Evolutionary conservation across 306 rosid genomes (phyloP), one percentile per base, ranked within the genome.

Genomic region (Prunus fruticosa): DNA sequence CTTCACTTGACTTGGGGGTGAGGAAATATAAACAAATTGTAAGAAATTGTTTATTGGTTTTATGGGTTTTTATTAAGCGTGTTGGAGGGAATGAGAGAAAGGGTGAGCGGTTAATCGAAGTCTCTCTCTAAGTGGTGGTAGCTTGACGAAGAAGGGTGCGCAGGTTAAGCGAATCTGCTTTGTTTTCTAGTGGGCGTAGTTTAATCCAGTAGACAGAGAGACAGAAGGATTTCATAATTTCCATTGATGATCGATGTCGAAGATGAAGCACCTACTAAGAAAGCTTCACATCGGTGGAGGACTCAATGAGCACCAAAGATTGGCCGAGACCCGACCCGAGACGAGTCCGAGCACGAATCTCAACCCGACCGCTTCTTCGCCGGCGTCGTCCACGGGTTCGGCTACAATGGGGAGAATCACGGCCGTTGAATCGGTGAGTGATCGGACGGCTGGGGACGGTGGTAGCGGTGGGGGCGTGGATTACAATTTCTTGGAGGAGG

Each of bases 251-350:
- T 85, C 89, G 47, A 91, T 96, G 99, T 88, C 99, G 73, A 88
- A 81, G 82, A 93, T 96, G 99, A 96, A 91, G 86, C 98, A 96
- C 72, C 89, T 96, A 12, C 97, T 96, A 1, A 67, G 98, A 81
- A 96, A 91, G 88, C 99, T 96, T 77, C 99, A 96, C 91, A 96
- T 96, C 88, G 99, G 98, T 68, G 97, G 95, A 14, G 93, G 93
- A 65, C 41, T 85, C 75, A 85, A 83, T 67, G 96, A 84, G 41
- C 90, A 83, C 61, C 92, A 83, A 34, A 69, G 94, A 69, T 78
- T 89, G 83, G 78, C 82, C 12, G 84, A 80, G n/a, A 14, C 85
- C 32, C 81, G 64, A 7, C 87, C 87, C 20, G 79, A 66, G 5
- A 22, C 76, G 16, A 78, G 74, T 56, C 83, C 87, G 63, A 76